Evolutionary conservation across 2,329 filamentous ascomycete genomes (phyloP).

Genomic region (Cadophora sp.): DNA sequence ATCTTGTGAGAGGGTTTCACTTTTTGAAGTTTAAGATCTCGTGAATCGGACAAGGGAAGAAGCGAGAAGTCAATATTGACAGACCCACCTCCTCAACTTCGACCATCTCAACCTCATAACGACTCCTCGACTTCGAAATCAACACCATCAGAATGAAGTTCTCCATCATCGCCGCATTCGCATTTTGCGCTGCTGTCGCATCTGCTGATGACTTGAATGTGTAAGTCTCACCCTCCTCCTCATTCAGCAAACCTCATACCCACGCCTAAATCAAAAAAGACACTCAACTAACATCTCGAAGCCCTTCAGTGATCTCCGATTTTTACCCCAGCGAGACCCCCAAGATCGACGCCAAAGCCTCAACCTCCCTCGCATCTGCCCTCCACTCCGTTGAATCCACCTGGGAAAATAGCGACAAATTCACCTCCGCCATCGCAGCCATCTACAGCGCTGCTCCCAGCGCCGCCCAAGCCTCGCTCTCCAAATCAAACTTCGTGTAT

Average conservation of each 20-base stretch:
- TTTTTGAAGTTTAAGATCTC: neutral
- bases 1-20: neutral
- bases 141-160: constrained; percentile 27
- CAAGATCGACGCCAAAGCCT: constrained; percentile 29
- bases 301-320: constrained; percentile 32
- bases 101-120: neutral
- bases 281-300: constrained; percentile 11
- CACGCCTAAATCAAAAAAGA: neutral
- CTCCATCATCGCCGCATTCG: constrained; percentile 19
- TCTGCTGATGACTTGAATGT: constrained; percentile 31
- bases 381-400: constrained; percentile 31
- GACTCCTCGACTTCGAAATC: neutral
- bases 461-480: constrained; percentile 24
- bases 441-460: constrained; percentile 35
- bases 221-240: constrained; percentile 27
- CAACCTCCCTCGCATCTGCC: constrained; percentile 35
- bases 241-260: no score
- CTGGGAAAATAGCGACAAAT: constrained; percentile 30
- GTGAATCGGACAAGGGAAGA: neutral
- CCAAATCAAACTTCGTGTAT: constrained; percentile 28
- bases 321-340: constrained; percentile 34
- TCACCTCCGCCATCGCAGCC: constrained; percentile 33
- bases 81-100: neutral
- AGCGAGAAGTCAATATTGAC: constrained; percentile 1
- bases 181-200: constrained; percentile 22